Evolutionary conservation across 1,284 basidiomycete genomes (phyloP), one percentile per base, ranked within the genome.

Genomic region (Trichosporon coremiiforme): DNA sequence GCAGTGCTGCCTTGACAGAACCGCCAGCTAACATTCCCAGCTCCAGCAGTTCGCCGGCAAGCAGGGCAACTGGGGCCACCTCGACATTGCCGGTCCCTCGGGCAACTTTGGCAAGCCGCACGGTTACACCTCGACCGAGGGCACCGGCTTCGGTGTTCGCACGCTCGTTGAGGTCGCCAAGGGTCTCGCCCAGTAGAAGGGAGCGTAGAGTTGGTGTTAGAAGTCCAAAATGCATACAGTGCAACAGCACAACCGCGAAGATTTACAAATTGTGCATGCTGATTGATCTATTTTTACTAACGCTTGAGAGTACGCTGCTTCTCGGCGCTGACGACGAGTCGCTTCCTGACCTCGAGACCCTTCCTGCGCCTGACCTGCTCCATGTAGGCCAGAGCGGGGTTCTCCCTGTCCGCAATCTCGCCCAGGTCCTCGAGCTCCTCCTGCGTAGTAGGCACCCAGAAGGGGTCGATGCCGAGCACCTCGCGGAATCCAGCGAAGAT

Each of bases 381-480:
- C 90, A 98, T 92, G 76, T 98, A 99, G 20, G 86, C 88, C 81
- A 95, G 95, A 0, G 96, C 96, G n/a, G 98, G 86, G 80, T 99
- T 99, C 22, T 90, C 89, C 66, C 93, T 86, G 80, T 99, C 97
- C 1, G 95, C 91, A 82, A 98, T 97, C 80, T 96, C 94, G 63
- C 97, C 97, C 8, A 99, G 86, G 81, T 98, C 96, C 83, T 99
- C 97, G 55, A 99, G 86, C 78, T 99, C 97, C 80, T 98, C 97
- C 78, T 97, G 92, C 0, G 97, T 99, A 8, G 94, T 94, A 0
- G 97, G 97, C 0, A 99, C 95, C 97, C 97, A 99, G 86, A 96
- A 99, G 2, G 97, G 97, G 85, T 99, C 95, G 75, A 90, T 89
- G 83, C 95, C 92, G 35, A 97, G 86, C 76, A 94, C 87, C 81